Base-by-base conservation (phyloP, 257 asterid genomes). In the Solanum appendiculatum region DNA sequence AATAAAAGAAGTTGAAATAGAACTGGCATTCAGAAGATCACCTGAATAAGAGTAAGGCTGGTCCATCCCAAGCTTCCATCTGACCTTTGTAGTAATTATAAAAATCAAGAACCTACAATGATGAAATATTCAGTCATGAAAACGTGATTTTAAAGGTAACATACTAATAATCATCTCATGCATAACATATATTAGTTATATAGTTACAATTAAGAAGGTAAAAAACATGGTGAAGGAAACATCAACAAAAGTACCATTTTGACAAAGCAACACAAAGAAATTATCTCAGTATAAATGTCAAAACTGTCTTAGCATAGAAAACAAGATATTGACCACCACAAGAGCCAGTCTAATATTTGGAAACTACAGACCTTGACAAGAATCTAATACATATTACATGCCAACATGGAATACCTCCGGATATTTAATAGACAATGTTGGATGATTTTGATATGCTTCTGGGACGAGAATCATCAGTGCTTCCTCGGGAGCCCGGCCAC, bases 11-110 rank as follows among this genome's bases (percentile, higher is more conserved):
- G 85, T 48, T 81, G 69, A 60, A 72, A 83, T 20, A 72, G 88
- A 91, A 88, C 85, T 80, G 51, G 88, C 86, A 84, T 88, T 87
- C 46, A 87, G 89, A 88, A 54, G 85, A 83, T 93, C 91, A 97
- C 99, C 99, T 95, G 96, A 97, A 97, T 91, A 97, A 91, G 78
- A 97, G 94, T 90, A 97, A 93, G 87, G 99, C 99, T 91, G 99
- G 99, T 87, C 99, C 99, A 91, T 97, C 99, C 99, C 99, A 97
- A 77, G 99, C 94, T 91, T 97, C 99, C 99, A 97, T 97, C 91
- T 96, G 99, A 90, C 99, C 99, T 89, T 97, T 97, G 97, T 95
- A 96, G 94, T 97, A 97, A 88, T 97, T 96, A 86, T 96, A 97
- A 90, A 97, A 97, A 92, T 96, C 98, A 91, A 95, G 87, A 87